A percentile compares a stretch with the other conserved stretches of the same genome.
Evolutionary conservation across 352 stramenopile species (phyloP).

Genomic region (Globisporangium megalacanthum): DNA sequence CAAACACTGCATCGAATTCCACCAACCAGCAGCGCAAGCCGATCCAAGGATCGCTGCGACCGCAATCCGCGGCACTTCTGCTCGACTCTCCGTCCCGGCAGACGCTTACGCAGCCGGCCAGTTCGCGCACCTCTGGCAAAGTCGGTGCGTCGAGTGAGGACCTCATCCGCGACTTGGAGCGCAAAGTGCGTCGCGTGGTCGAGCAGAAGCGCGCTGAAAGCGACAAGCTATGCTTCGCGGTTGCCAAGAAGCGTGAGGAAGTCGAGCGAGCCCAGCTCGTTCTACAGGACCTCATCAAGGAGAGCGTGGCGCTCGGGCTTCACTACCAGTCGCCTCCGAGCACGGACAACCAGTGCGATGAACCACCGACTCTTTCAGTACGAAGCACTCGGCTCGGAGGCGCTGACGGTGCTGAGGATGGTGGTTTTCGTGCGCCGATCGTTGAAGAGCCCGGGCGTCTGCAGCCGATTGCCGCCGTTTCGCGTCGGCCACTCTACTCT

Average conservation of each 20-base stretch:
- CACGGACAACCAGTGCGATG: slow-evolving; percentile 21
- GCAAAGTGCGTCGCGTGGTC: slow-evolving; percentile 73
- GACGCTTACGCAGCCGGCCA: slow-evolving; percentile 3
- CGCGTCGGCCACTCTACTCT: slow-evolving; percentile 69
- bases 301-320: slow-evolving; percentile 63
- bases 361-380: neutral
- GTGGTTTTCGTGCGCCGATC: slow-evolving; percentile 13
- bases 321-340: slow-evolving; percentile 24
- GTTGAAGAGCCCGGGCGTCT: slow-evolving; percentile 47
- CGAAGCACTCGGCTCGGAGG: neutral
- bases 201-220: slow-evolving; percentile 74
- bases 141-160: slow-evolving; percentile 63
- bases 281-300: slow-evolving; percentile 71
- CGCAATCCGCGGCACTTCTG: slow-evolving; percentile 34
- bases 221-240: slow-evolving; percentile 64
- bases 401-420: neutral
- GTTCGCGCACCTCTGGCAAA: slow-evolving; percentile 17
- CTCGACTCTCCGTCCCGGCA: slow-evolving; percentile 11
- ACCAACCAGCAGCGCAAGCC: slow-evolving; percentile 11
- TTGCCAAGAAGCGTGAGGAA: slow-evolving; percentile 64
- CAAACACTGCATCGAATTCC: neutral
- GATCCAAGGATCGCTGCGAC: slow-evolving; percentile 26
- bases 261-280: slow-evolving; percentile 55
- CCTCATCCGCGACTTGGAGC: slow-evolving; percentile 69
- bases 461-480: slow-evolving; percentile 71